Conservation (phyloP, 345 rosid genomes). For the Lumnitzera racemosa region DNA sequence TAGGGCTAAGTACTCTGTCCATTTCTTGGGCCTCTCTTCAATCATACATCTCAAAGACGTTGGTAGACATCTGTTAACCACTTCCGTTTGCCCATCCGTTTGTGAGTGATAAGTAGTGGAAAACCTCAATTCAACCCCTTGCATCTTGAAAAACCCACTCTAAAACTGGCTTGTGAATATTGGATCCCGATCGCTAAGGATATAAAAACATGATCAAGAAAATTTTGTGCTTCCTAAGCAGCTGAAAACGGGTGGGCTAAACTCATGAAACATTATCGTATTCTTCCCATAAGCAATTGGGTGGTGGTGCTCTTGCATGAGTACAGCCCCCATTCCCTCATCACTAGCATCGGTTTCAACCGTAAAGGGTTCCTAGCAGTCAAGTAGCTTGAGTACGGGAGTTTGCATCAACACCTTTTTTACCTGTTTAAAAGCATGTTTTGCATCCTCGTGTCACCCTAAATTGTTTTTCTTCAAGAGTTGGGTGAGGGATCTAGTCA, state of each 20-base stretch:
- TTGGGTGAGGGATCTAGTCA: background rate
- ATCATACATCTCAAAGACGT: background rate
- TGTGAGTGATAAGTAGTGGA: constrained; percentile 1
- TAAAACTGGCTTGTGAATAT: background rate
- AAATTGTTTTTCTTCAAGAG: background rate
- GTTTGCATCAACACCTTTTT: too few relatives aligned
- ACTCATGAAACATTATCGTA: background rate
- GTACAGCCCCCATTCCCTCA: background rate
- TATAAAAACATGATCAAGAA: background rate
- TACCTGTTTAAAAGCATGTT: too few relatives aligned
- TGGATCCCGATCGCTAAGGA: background rate
- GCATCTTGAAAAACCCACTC: background rate
- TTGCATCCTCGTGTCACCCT: background rate
- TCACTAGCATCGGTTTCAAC: background rate
- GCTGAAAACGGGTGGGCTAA: background rate
- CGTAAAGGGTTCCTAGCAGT: background rate
- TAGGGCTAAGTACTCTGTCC: background rate
- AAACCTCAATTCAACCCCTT: background rate
- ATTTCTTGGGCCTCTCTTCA: background rate
- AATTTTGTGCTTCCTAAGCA: background rate
- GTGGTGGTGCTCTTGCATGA: background rate
- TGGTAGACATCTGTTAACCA: background rate
- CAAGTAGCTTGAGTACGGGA: too few relatives aligned
- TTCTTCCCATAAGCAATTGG: background rate
- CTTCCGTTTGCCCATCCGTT: background rate